Base-by-base conservation (phyloP, 2,329 filamentous ascomycete species). In the Monilinia vaccinii-corymbosi region DNA sequence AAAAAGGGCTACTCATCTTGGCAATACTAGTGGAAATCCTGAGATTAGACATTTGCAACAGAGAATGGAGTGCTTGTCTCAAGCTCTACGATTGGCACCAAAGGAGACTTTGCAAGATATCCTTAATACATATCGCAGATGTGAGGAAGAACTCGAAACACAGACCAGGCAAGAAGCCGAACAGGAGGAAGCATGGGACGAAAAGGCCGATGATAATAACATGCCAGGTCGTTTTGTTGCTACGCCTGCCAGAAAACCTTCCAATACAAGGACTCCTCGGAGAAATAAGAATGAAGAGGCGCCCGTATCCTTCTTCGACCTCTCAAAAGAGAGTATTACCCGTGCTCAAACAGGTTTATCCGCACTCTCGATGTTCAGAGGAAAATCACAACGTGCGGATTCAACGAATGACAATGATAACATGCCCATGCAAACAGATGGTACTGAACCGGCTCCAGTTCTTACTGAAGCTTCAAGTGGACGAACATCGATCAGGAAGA, bases 11-110 rank as follows among this genome's bases (percentile, higher is more conserved):
- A 84, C 81, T 2, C 82, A 85, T 68, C 73, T 85, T 25, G 79
- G 84, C 48, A 84, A 82, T 36, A 77, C 81, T 18, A 83, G 77
- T 68, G 79, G 81, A 66, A 81, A 85, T 72, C 74, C 78, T 31
- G 77, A 84, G 61, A 81, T 94, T 56, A 81, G 88, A 34, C 85
- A 89, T 65, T 76, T 94, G 1, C 88, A 93, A 67, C 89, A 93
- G 70, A 83, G 89, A 25, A 89, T 91, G 70, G 90, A 93, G 67
- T 87, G 91, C 42, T 77, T 95, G 2, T 85, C 87, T 1, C 85
- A 87, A 14, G 88, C 90, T 1, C 77, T 94, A 21, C 81, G 89
- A 10, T 81, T 92, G 53, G 88, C 89, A 0, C 90, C 89, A 1
- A 75, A 84, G 0, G 76, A 79, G 0, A 83, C 87, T 14, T 78